A percentile compares a stretch with the other conserved stretches of the same genome.
Conservation (phyloP, 2,329 filamentous ascomycete genomes). For the Colletotrichum lindemuthianum region DNA sequence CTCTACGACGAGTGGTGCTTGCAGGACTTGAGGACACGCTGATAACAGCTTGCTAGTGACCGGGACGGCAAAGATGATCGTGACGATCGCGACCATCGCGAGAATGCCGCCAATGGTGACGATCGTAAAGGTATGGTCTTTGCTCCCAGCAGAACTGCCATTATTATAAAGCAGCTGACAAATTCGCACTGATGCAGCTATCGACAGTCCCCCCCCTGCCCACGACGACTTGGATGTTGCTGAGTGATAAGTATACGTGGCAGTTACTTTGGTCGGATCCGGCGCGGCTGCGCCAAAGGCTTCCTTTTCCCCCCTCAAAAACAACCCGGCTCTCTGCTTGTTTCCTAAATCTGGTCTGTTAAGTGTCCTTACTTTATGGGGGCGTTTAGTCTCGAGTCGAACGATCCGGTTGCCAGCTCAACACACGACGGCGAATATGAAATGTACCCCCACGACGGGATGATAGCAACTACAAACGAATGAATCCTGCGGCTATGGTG, state of each 20-base stretch:
- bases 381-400: constrained; percentile 37
- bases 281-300: constrained; percentile 34
- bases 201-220: constrained; percentile 82
- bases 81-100: constrained; percentile 78
- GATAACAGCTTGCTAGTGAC: constrained; percentile 52
- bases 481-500: too few species aligned
- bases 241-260: constrained; percentile 63
- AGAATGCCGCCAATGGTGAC: constrained; percentile 84
- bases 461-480: too few species aligned
- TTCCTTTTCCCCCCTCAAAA: constrained; percentile 8
- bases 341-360: constrained; percentile 31
- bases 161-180: constrained; percentile 10
- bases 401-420: constrained; percentile 26
- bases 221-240: constrained; percentile 97
- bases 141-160: background rate
- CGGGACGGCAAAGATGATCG: constrained; percentile 71
- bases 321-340: constrained; percentile 17
- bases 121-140: constrained; percentile 82
- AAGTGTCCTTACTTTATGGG: constrained; percentile 36
- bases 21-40: constrained; percentile 30
- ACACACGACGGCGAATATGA: background rate
- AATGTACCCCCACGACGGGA: too few species aligned
- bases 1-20: background rate
- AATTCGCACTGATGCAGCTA: constrained; percentile 50
- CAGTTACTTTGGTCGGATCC: constrained; percentile 31